Evolutionary conservation across 441 rosid species (phyloP).

Genomic region (Hura crepitans): DNA sequence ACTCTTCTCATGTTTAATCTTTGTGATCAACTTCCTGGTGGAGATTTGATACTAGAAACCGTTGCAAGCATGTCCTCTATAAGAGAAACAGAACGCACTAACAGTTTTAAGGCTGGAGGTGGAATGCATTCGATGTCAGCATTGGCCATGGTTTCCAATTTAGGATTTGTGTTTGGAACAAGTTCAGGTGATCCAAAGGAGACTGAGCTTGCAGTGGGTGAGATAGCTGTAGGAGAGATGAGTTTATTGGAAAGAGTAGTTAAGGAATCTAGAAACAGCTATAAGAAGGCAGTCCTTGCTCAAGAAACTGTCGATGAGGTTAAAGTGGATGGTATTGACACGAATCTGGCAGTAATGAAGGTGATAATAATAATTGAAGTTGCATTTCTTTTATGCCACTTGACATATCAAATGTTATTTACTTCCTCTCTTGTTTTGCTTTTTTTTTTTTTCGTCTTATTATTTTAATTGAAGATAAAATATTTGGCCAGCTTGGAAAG

Average conservation of each 20-base stretch:
- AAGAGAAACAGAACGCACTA: constrained; percentile 49
- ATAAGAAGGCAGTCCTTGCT: constrained; percentile 64
- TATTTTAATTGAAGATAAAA: background rate
- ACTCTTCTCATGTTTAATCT: constrained; percentile 76
- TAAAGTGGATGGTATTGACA: constrained; percentile 86
- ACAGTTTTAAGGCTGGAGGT: constrained; percentile 38
- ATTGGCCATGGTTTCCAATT: constrained; percentile 61
- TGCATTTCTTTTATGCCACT: constrained; percentile 11
- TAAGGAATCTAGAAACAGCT: constrained; percentile 69
- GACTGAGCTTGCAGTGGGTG: constrained; percentile 64
- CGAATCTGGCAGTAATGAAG: constrained; percentile 96
- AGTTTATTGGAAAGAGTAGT: constrained; percentile 70
- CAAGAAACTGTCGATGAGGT: constrained; percentile 86
- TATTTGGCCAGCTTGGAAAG: background rate
- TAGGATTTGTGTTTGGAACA: constrained; percentile 68
- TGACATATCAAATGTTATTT: background rate
- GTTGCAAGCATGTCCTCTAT: constrained; percentile 63
- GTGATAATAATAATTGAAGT: constrained; percentile 35
- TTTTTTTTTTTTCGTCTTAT: background rate
- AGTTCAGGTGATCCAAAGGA: constrained; percentile 43
- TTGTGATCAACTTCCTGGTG: constrained; percentile 93
- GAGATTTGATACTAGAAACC: constrained; percentile 79
- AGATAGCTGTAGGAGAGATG: constrained; percentile 76
- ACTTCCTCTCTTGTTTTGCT: background rate
- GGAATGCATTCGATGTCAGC: constrained; percentile 69